Conservation (phyloP, 805 yeast species). For the Saccharomycopsis synnaedendra region DNA sequence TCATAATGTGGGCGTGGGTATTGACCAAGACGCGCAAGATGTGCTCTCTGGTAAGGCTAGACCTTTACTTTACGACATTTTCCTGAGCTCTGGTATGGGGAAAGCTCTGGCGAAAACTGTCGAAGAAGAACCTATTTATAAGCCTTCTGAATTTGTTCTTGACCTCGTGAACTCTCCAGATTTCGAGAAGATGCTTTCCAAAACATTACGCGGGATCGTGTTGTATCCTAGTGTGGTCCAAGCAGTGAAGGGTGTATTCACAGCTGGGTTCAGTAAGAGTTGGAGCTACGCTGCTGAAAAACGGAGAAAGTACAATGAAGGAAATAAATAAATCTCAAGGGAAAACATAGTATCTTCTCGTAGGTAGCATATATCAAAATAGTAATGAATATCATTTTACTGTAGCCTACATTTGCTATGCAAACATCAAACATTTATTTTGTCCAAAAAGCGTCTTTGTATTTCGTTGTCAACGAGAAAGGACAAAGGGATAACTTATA, state of each 20-base stretch:
- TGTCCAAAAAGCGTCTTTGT: no score
- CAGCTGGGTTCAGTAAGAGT: slow-evolving; percentile 74
- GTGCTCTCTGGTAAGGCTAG: neutral
- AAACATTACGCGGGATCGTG: slow-evolving; percentile 45
- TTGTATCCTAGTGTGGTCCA: slow-evolving; percentile 63
- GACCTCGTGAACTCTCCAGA: slow-evolving; percentile 32
- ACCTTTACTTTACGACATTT: slow-evolving; percentile 15
- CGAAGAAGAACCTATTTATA: neutral
- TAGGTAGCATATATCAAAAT: no score
- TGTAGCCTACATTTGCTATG: no score
- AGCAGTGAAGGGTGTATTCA: slow-evolving; percentile 69
- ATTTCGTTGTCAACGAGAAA: no score
- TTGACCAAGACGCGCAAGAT: neutral
- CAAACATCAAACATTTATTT: no score
- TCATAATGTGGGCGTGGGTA: no score
- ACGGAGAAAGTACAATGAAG: slow-evolving; percentile 23
- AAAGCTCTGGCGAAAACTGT: neutral
- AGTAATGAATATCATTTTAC: no score
- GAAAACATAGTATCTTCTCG: neutral
- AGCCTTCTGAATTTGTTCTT: slow-evolving; percentile 22
- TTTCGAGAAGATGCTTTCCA: slow-evolving; percentile 25
- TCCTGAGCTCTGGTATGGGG: slow-evolving; percentile 6
- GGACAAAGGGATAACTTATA: no score
- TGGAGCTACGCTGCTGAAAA: slow-evolving; percentile 70
- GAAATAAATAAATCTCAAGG: neutral